Base-by-base conservation (phyloP, 768 basidiomycete species). In the Suillus placidus region DNA sequence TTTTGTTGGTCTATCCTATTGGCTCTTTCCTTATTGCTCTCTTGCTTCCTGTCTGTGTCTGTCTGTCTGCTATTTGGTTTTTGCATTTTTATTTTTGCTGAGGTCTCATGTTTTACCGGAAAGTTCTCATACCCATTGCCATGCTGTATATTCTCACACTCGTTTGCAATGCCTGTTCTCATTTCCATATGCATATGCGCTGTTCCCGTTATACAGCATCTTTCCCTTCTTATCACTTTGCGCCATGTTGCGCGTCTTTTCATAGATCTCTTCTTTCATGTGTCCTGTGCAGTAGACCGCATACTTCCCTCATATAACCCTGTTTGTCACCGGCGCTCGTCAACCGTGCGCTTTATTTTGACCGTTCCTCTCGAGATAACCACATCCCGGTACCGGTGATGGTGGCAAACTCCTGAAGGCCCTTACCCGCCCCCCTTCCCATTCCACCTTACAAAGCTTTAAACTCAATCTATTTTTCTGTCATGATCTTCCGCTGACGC, bases 131-230 rank as follows among this genome's bases (percentile, higher is more conserved):
- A 58, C 37, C 23, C 57, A 58, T 18, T 26, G 14, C 4, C 14
- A 40, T 58, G 37, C 57, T 38, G 57, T 58, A 57, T 16, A 58
- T 18, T 58, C 37, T 58, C 57, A 58, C 57, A 58, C 56, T 38
- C 56, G 10, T 58, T 38, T 38, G 37, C 37, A 38, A 38, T 26
- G 23, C n/a, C 35, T 12, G 12, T 35, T 56, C 56, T 38, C 57
- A 40, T 38, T 10, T 38, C 18, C 5, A 26, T 58, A 23, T 58
- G 37, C 5, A 26, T 58, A 23, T 58, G 37, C 2, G 23, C 57
- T 40, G 14, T 58, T 58, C 57, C 16, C 37, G 18, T 58, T 18
- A 38, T 58, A 58, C 37, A 40, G 23, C 34, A n/a, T 37, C 57
- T 26, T 58, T 58, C 57, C 57, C 57, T 58, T 16, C 37, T 58